Evolutionary conservation across 768 basidiomycete species (phyloP).

Genomic region (Pulveroboletus sp.): DNA sequence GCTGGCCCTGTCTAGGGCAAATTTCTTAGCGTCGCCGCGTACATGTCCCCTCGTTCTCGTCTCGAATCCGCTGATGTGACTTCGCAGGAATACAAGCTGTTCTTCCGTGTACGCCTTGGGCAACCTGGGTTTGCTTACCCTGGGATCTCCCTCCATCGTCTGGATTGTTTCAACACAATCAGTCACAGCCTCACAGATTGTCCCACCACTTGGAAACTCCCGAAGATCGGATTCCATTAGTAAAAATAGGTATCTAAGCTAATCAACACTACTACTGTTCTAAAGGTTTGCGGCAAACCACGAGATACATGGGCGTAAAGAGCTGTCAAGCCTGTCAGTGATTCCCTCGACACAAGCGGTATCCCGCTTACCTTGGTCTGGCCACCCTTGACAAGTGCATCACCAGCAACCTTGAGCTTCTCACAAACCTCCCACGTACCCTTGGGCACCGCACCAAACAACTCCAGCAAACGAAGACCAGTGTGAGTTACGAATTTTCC

Average conservation of each 20-base stretch:
- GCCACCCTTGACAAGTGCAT: constrained; percentile 79
- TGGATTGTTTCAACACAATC: constrained; percentile 4
- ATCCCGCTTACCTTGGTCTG: constrained; percentile 65
- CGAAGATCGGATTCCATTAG: constrained; percentile 29
- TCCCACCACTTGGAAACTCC: constrained; percentile 14
- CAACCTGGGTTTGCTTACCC: constrained; percentile 63
- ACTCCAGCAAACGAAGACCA: constrained; percentile 73
- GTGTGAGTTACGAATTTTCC: constrained; percentile 85
- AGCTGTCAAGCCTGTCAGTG: constrained; percentile 44
- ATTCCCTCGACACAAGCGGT: background rate
- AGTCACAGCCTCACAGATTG: constrained; percentile 21
- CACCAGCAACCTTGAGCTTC: constrained; percentile 79
- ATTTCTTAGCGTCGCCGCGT: constrained; percentile 68
- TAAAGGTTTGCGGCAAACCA: constrained; percentile 54
- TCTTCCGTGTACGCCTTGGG: constrained; percentile 65
- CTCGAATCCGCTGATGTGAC: constrained; percentile 55
- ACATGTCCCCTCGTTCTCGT: constrained; percentile 55
- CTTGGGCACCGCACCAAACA: constrained; percentile 79
- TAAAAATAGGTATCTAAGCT: background rate
- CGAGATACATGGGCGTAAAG: constrained; percentile 87
- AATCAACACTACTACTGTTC: constrained; percentile 3
- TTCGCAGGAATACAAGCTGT: constrained; percentile 56
- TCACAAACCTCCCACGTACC: constrained; percentile 91
- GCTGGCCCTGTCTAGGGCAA: constrained; percentile 58
- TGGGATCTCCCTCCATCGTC: constrained; percentile 52